A percentile compares a stretch with the other conserved stretches of the same genome.
Evolutionary conservation across 495 filamentous ascomycete genomes (phyloP).

Genomic region (Lophiotrema nucula): DNA sequence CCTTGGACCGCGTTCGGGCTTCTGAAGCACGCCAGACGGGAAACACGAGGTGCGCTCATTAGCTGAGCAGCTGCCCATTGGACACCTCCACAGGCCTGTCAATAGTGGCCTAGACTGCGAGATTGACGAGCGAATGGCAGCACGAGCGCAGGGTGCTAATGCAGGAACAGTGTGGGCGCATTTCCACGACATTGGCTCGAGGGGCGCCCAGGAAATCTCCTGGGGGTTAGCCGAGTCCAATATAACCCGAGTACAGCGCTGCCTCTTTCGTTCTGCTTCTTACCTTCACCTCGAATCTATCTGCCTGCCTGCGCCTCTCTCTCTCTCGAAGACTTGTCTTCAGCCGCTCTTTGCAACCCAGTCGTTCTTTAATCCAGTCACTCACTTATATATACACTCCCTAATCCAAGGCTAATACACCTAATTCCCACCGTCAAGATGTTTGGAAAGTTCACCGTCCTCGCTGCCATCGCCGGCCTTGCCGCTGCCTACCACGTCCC

Average conservation of each 20-base stretch:
- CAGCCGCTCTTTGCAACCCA: constrained; percentile 32
- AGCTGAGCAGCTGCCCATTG: neutral
- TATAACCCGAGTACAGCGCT: constrained; percentile 12
- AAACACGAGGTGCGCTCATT: constrained; percentile 17
- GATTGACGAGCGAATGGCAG: neutral
- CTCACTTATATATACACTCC: constrained; percentile 2
- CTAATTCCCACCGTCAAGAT: constrained; percentile 28
- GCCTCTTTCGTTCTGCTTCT: constrained; percentile 18
- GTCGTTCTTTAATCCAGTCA: constrained; percentile 17
- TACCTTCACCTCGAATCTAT: too few species aligned
- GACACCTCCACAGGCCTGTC: too few species aligned
- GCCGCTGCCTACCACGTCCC: constrained; percentile 49
- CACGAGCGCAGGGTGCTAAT: constrained; percentile 6
- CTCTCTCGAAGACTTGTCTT: constrained; percentile 29
- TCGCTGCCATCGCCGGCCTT: constrained; percentile 50
- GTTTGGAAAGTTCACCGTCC: constrained; percentile 44
- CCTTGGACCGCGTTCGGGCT: constrained; percentile 2
- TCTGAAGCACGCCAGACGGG: constrained; percentile 12
- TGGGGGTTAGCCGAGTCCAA: constrained; percentile 2
- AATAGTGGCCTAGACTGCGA: too few species aligned
- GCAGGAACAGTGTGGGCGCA: constrained; percentile 23
- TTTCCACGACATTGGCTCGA: constrained; percentile 7
- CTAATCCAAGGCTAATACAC: constrained; percentile 18
- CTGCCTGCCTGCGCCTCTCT: constrained; percentile 9
- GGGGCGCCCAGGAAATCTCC: neutral